A percentile compares a stretch with the other conserved stretches of the same genome.
These are phyloP conservation scores for Rachicladosporium sp. DNA, from an alignment of 2,329 filamentous ascomycete genomes.

Conservation along the genomic window DNA sequence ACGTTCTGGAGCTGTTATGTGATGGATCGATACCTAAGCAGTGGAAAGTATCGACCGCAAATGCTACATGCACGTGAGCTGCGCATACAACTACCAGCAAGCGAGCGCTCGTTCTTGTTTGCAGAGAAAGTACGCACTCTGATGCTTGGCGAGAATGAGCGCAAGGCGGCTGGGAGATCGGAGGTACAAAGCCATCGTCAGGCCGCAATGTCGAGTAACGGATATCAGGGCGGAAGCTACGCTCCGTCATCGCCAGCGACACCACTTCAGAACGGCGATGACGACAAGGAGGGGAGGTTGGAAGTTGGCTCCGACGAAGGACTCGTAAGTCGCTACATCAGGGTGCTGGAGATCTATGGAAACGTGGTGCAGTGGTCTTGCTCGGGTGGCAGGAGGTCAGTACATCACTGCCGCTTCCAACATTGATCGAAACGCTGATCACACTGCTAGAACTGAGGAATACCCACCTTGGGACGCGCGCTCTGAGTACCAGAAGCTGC, in stretches of 20 bases:
- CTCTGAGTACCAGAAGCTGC: conserved; percentile 44
- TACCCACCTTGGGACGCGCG: conserved; percentile 48
- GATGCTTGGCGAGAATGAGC: conserved; percentile 33
- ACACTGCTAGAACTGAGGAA: conserved; percentile 36
- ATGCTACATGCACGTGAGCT: conserved; percentile 49
- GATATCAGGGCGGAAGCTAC: conserved; percentile 11
- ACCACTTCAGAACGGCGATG: conserved; percentile 13
- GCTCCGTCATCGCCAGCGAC: conserved; percentile 8
- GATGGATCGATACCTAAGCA: conserved; percentile 56
- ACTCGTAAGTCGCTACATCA: conserved; percentile 39
- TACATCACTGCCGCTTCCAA: conserved; percentile 1
- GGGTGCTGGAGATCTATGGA: conserved; percentile 43
- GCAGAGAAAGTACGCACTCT: conserved; percentile 45
- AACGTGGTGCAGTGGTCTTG: conserved; percentile 45
- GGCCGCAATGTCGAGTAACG: conserved; percentile 26
- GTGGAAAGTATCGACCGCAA: conserved; percentile 48
- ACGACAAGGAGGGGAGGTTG: conserved; percentile 35
- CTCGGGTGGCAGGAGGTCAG: conserved; percentile 43
- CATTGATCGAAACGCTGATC: conserved; percentile 10
- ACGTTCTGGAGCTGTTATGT: conserved; percentile 68
- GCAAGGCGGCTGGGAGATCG: conserved; percentile 23
- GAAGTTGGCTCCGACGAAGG: conserved; percentile 39
- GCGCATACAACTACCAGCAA: conserved; percentile 54
- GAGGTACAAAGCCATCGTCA: conserved; percentile 33
- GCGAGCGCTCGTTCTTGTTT: conserved; percentile 52